phyloP scores from a whole-genome alignment of 306 rosid species.

The Cyamopsis tetragonoloba region DNA sequence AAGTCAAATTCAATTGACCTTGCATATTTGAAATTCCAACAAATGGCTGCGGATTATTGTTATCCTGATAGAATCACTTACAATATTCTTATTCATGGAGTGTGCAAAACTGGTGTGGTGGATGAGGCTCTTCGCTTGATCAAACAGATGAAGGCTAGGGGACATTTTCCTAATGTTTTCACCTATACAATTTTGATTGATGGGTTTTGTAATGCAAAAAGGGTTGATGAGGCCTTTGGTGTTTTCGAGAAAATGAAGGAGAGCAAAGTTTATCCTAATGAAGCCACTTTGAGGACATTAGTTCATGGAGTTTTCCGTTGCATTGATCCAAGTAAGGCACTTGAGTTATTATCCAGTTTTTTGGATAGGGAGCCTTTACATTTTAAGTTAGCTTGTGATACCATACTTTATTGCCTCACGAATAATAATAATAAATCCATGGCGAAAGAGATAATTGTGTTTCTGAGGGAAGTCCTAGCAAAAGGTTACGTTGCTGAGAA shows the following conservation, averaged over 20 bases:
- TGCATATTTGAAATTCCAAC: slow-evolving; percentile 81
- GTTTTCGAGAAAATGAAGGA: slow-evolving; percentile 67
- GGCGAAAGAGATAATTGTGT: slow-evolving; percentile 46
- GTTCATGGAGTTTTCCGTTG: slow-evolving; percentile 75
- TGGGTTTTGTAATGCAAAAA: slow-evolving; percentile 70
- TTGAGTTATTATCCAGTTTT: slow-evolving; percentile 48
- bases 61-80: slow-evolving; percentile 75
- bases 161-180: slow-evolving; percentile 66
- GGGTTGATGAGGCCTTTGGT: slow-evolving; percentile 68
- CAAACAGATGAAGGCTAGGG: slow-evolving; percentile 66
- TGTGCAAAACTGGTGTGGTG: slow-evolving; percentile 66
- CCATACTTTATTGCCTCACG: slow-evolving; percentile 59
- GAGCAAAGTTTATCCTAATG: slow-evolving; percentile 55
- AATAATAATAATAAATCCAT: slow-evolving; percentile 49
- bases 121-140: slow-evolving; percentile 84
- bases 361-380: slow-evolving; percentile 36
- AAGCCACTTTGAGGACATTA: slow-evolving; percentile 70
- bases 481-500: slow-evolving; percentile 59
- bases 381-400: slow-evolving; percentile 59
- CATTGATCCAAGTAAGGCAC: slow-evolving; percentile 52
- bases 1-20: slow-evolving; percentile 79
- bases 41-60: slow-evolving; percentile 65
- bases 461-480: slow-evolving; percentile 42
- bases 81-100: slow-evolving; percentile 78
- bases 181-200: slow-evolving; percentile 73